A percentile compares a stretch with the other conserved stretches of the same genome.
These are phyloP conservation scores for Rhynchospora pubera DNA, from an alignment of 176 grass and related monocot species.

Conservation along the genomic window DNA sequence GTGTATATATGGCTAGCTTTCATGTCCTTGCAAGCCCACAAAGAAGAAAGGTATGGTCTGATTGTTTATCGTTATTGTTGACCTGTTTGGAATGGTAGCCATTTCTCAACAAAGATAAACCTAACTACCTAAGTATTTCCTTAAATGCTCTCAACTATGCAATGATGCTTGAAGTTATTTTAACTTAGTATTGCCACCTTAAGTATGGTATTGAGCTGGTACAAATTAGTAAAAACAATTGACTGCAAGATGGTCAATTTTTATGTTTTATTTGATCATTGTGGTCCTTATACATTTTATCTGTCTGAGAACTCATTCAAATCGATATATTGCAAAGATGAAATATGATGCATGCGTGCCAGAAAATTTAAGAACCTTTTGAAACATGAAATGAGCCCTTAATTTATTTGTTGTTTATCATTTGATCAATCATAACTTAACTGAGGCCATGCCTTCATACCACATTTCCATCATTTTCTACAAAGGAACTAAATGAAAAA, in stretches of 20 bases:
- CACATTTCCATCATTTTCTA: not conserved
- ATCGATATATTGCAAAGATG: not conserved
- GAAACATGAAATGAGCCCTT: not conserved
- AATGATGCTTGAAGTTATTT: not conserved
- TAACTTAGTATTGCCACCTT: not conserved
- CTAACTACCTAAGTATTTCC: not conserved
- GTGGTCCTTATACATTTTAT: not conserved
- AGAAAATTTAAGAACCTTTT: not conserved
- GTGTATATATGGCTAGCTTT: conserved; percentile 93
- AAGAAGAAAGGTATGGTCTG: conserved; percentile 79
- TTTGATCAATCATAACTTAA: not conserved
- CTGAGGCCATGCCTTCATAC: too few relatives aligned
- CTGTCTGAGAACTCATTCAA: not conserved
- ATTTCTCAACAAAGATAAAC: conserved; percentile 3
- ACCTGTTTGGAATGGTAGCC: not conserved
- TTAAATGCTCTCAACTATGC: not conserved
- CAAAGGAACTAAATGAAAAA: not conserved
- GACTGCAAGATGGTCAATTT: not conserved
- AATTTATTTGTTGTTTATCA: not conserved
- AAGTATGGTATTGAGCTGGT: not conserved
- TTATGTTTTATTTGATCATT: not conserved
- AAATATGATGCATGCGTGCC: not conserved
- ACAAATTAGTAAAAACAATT: not conserved
- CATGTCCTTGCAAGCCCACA: conserved; percentile 94
- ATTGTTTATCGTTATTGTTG: not conserved